Evolutionary conservation across 139 green algal species (phyloP), one percentile per base, ranked within the genome.

Genomic region (Picochlorum costavermella): DNA sequence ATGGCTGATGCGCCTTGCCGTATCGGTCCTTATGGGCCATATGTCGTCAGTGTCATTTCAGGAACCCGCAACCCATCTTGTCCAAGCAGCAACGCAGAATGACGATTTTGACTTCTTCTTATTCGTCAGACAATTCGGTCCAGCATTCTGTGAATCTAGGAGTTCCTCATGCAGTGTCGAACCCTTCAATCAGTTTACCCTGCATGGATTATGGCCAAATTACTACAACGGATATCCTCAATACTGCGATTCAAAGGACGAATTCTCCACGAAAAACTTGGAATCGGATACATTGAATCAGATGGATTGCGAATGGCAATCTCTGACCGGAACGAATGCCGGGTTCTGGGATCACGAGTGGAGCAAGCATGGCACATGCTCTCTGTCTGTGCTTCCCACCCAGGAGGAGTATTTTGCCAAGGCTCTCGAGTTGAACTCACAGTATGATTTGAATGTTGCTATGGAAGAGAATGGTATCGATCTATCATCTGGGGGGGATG

Each of bases 171-270:
- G 50, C 50, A 58, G 50, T 28, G 50, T 49, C 25, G 25, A 58
- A 13, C 25, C 25, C 25, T 58, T 58, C 25, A 58, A 58, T 58
- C 33, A 44, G 10, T 92, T 92, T 60, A 88, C 82, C 50, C 75
- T 92, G 43, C 85, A 91, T 40, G 84, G 85, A 1, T 65, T 92
- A 20, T 91, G 85, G 85, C 84, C 84, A 23, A 81, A 89, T 68
- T 84, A 81, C 51, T 17, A 59, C 30, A 69, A 77, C 49, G 85
- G 84, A 26, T 85, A 69, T 60, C 84, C 81, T 0, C 51, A 80
- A 64, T 83, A 79, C 50, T 92, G 85, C 50, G 74, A 81, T 45
- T 46, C 14, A 28, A 40, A 10, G 17, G 13, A 70, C 28, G 28
- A 12, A 50, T 65, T 46, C 25, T 59, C 50, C 14, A 29, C n/a